Base-by-base conservation (phyloP, 495 filamentous ascomycete species). In the Oleoguttula mirabilis region DNA sequence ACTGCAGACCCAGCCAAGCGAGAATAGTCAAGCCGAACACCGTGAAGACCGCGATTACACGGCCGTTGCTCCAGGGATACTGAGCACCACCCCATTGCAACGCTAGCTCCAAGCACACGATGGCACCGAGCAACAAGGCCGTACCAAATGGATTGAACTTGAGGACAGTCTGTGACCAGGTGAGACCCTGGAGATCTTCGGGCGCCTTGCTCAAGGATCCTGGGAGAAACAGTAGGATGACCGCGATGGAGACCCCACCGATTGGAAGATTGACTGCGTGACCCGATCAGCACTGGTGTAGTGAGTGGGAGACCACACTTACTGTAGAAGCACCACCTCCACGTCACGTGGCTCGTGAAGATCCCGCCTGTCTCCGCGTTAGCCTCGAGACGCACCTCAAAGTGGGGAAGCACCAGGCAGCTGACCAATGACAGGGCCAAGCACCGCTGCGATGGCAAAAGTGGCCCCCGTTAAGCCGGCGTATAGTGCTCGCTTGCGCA, bases 241-340 rank as follows among this genome's bases (percentile, higher is more conserved):
- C 14, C 5, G 58, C 65, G 14, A 30, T 30, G 1, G 68, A 63
- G 10, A 75, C 36, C 3, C 47, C 73, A 11, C 75, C 76, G 31
- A 79, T 63, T 0, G 75, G 76, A 17, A 80, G 64, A 51, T 80
- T 82, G 41, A 83, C n/a, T n/a, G n/a, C n/a, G n/a, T n/a, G n/a
- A n/a, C n/a, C n/a, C n/a, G n/a, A n/a, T n/a, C n/a, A n/a, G n/a
- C n/a, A n/a, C n/a, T n/a, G n/a, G n/a, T n/a, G n/a, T n/a, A n/a
- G n/a, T n/a, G n/a, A n/a, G n/a, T n/a, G n/a, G n/a, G n/a, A n/a
- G n/a, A n/a, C n/a, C n/a, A n/a, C n/a, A n/a, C n/a, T n/a, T n/a
- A n/a, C n/a, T 77, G 48, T 79, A 80, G 53, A 80, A 79, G 53
- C 76, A 65, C 11, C 47, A 63, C 35, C 63, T 63, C 2, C 45